These are phyloP conservation scores for Allium sativum DNA, from an alignment of 106 monocot genomes.

Conservation along the genomic window DNA sequence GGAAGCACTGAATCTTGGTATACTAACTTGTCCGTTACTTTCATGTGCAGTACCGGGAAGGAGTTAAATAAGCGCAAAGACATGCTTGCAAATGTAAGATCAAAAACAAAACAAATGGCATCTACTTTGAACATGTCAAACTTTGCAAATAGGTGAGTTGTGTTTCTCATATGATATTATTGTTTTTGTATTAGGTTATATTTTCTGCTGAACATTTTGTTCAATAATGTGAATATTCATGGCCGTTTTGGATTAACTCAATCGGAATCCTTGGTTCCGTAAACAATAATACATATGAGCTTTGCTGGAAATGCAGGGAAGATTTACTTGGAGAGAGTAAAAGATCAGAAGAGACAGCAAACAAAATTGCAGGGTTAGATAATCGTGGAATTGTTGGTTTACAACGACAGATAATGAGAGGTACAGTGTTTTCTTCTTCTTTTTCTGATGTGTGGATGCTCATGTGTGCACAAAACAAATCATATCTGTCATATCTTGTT, in stretches of 20 bases:
- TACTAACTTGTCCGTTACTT: neutral
- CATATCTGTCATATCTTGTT: neutral
- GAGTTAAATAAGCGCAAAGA: conserved; percentile 63
- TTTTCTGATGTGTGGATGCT: neutral
- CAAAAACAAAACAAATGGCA: conserved; percentile 54
- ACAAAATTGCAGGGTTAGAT: conserved; percentile 48
- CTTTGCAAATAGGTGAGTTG: conserved; percentile 44
- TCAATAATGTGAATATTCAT: neutral
- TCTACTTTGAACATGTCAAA: conserved; percentile 60
- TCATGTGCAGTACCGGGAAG: conserved; percentile 39
- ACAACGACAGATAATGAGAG: conserved; percentile 67
- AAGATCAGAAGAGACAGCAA: conserved; percentile 35
- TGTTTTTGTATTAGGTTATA: neutral
- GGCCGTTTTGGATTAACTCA: too few species aligned
- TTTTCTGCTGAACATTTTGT: too few species aligned
- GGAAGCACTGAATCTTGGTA: neutral
- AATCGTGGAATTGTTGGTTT: conserved; percentile 63
- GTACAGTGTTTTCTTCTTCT: conserved; percentile 9
- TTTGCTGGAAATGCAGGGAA: conserved; percentile 21
- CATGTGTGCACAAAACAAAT: too few species aligned
- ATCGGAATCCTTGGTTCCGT: neutral
- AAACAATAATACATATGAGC: too few species aligned
- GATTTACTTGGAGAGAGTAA: conserved; percentile 53
- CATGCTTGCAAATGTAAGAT: conserved; percentile 56
- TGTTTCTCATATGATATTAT: neutral